A percentile compares a stretch with the other conserved stretches of the same genome.
phyloP scores from a whole-genome alignment of 768 basidiomycete genomes.

The Sporobolomyces roseus region DNA sequence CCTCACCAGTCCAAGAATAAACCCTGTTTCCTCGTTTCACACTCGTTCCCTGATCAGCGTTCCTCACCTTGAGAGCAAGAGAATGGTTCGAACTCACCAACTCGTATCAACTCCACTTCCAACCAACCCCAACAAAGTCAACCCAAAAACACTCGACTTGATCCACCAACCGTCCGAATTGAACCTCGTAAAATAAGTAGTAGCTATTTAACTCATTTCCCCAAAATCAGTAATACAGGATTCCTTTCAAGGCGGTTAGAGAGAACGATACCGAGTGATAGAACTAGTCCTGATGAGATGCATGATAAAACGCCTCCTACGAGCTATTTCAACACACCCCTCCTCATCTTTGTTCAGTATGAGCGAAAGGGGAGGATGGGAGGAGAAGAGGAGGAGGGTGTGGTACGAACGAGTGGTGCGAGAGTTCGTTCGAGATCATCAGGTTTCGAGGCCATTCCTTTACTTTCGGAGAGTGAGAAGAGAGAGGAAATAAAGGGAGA shows the following conservation, averaged over 20 bases:
- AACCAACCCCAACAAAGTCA: background rate
- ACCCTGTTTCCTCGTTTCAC: background rate
- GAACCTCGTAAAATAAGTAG: constrained; percentile 8
- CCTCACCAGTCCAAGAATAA: constrained; percentile 11
- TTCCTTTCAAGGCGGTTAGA: background rate
- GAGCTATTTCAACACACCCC: background rate
- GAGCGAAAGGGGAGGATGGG: background rate
- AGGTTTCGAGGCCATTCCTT: constrained; percentile 4
- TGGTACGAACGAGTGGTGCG: background rate
- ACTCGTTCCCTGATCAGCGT: background rate
- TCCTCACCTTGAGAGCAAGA: background rate
- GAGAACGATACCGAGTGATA: constrained; percentile 13
- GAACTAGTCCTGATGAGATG: constrained; percentile 7
- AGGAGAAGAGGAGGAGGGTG: background rate
- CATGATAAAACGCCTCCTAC: constrained; percentile 3
- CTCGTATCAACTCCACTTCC: constrained; percentile 1
- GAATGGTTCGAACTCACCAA: background rate
- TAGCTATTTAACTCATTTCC: background rate
- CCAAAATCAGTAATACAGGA: background rate
- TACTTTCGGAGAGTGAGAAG: too few species aligned
- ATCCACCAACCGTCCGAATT: constrained; percentile 1
- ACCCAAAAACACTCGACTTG: background rate
- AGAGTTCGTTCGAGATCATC: background rate
- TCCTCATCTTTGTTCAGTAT: too few species aligned
- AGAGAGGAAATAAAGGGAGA: background rate